These are phyloP conservation scores for Apostasia ramifera DNA, from an alignment of 106 monocot genomes.

Conservation along the genomic window DNA sequence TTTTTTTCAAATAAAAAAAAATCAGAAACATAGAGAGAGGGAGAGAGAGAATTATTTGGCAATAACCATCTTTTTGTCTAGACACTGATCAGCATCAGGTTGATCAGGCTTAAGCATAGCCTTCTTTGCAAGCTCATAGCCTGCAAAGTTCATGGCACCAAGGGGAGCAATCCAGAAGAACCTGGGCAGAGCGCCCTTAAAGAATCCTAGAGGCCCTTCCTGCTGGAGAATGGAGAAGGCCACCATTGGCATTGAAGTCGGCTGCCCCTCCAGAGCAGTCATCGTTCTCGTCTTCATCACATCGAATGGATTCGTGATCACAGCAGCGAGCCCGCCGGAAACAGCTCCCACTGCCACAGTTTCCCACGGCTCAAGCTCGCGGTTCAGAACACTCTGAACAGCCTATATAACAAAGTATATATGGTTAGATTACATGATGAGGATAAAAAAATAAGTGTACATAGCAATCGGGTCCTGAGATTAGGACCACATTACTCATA, in stretches of 20 bases:
- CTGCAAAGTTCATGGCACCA: slow-evolving; percentile 98
- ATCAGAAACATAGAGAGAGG: no score
- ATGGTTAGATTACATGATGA: no score
- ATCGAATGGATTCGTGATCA: slow-evolving; percentile 89
- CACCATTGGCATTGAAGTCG: slow-evolving; percentile 76
- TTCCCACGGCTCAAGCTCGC: slow-evolving; percentile 92
- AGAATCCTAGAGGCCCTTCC: slow-evolving; percentile 86
- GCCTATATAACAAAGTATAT: slow-evolving; percentile 20
- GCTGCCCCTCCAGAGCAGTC: slow-evolving; percentile 74
- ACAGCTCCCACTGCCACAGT: slow-evolving; percentile 76
- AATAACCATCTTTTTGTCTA: slow-evolving; percentile 10
- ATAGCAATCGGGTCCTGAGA: no score
- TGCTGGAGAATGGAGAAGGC: slow-evolving; percentile 79
- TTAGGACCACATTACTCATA: no score
- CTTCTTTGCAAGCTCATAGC: slow-evolving; percentile 96
- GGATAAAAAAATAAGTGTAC: no score
- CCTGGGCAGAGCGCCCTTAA: slow-evolving; percentile 95
- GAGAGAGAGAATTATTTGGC: not conserved
- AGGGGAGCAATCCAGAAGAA: slow-evolving; percentile 99
- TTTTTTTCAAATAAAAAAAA: no score
- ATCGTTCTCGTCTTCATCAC: slow-evolving; percentile 99
- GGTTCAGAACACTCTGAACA: slow-evolving; percentile 60
- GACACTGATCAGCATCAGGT: slow-evolving; percentile 8
- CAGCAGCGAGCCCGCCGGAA: slow-evolving; percentile 89
- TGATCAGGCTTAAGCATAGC: slow-evolving; percentile 65